phyloP scores from a whole-genome alignment of 495 filamentous ascomycete genomes.

The Oleoguttula mirabilis region DNA sequence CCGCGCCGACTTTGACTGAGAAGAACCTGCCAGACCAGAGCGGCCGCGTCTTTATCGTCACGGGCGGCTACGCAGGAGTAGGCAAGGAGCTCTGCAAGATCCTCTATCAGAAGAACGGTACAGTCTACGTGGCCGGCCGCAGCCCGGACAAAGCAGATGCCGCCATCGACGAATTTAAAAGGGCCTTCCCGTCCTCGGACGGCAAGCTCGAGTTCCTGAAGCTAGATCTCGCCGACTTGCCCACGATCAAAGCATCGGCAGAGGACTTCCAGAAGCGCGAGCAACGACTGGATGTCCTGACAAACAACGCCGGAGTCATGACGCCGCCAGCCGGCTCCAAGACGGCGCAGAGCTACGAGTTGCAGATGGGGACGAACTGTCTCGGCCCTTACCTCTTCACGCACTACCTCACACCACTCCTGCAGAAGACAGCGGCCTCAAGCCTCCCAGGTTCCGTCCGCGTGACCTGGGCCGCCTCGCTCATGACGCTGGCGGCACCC shows the following conservation, averaged over 20 bases:
- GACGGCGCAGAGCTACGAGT: slow-evolving; percentile 33
- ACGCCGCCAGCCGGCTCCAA: slow-evolving; percentile 29
- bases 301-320: slow-evolving; percentile 42
- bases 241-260: slow-evolving; percentile 34
- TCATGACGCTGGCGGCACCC: slow-evolving; percentile 11
- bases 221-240: slow-evolving; percentile 36
- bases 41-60: slow-evolving; percentile 34
- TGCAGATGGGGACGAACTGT: slow-evolving; percentile 38
- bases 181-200: slow-evolving; percentile 8
- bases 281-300: slow-evolving; percentile 36
- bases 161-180: slow-evolving; percentile 31
- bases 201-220: slow-evolving; percentile 34
- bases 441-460: slow-evolving; percentile 26
- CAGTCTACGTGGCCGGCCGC: slow-evolving; percentile 42
- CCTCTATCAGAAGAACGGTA: slow-evolving; percentile 38
- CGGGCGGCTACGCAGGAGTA: slow-evolving; percentile 41
- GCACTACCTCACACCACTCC: slow-evolving; percentile 34
- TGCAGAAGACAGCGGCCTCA: slow-evolving; percentile 29
- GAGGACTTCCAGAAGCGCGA: slow-evolving; percentile 34
- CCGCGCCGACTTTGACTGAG: slow-evolving; percentile 17
- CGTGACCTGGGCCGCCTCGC: slow-evolving; percentile 31
- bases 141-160: slow-evolving; percentile 27
- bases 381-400: slow-evolving; percentile 40
- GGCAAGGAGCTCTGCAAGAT: slow-evolving; percentile 37
- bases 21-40: slow-evolving; percentile 17